phyloP scores from a whole-genome alignment of 2,329 filamentous ascomycete genomes.

The Gaeumannomyces tritici region DNA sequence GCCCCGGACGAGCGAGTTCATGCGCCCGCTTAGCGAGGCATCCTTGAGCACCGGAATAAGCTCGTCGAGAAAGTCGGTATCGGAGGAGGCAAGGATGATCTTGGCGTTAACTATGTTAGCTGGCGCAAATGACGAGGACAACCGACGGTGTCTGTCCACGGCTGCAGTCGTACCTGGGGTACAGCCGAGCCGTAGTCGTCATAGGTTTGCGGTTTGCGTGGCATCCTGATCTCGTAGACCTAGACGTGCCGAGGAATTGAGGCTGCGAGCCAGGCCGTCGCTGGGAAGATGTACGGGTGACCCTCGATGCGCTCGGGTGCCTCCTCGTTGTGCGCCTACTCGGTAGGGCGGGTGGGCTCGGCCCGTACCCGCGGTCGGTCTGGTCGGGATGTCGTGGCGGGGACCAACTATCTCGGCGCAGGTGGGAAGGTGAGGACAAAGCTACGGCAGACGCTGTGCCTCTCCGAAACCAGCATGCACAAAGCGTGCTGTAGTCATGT shows the following conservation, averaged over 20 bases:
- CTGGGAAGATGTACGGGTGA: not conserved
- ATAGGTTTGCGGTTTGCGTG: slow-evolving; percentile 14
- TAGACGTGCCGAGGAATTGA: not conserved
- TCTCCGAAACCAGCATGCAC: not conserved
- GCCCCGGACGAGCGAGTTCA: slow-evolving; percentile 64
- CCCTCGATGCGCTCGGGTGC: not conserved
- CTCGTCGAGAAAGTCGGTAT: slow-evolving; percentile 91
- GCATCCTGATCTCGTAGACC: slow-evolving; percentile 8
- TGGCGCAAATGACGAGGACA: not conserved
- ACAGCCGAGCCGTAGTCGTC: slow-evolving; percentile 18
- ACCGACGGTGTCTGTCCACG: not conserved
- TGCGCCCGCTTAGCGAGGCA: slow-evolving; percentile 67
- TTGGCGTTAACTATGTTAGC: slow-evolving; percentile 25
- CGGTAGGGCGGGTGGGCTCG: no score
- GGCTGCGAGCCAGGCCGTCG: not conserved
- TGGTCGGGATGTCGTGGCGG: not conserved
- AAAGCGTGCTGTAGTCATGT: not conserved
- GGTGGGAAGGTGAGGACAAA: not conserved
- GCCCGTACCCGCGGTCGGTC: no score
- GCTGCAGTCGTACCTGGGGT: slow-evolving; percentile 11
- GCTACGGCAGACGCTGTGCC: no score
- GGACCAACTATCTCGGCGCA: not conserved
- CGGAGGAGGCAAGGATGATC: slow-evolving; percentile 88
- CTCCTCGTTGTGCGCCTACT: no score
- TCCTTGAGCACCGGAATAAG: slow-evolving; percentile 91